Evolutionary conservation across 1,139 yeast genomes (phyloP), one percentile per base, ranked within the genome.

Genomic region (Kodamaea derodonti): DNA sequence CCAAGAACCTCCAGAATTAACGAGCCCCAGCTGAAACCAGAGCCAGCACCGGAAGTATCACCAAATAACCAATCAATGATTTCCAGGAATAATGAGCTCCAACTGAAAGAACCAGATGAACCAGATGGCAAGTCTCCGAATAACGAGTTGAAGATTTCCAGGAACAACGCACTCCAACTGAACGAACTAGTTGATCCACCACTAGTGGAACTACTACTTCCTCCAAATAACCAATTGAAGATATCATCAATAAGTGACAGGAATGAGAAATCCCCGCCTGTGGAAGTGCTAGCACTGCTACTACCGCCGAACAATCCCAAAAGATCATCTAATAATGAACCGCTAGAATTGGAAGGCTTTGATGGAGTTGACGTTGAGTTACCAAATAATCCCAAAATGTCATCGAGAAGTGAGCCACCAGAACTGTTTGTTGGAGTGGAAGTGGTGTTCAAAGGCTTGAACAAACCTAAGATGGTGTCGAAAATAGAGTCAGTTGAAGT

Each of bases 191-290:
- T 38, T 10, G 43, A 14, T 11, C 31, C 25, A 14, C 35, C 18
- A 13, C 42, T 29, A 27, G 17, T 27, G 3, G 37, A 30, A 13
- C 30, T n/a, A n/a, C n/a, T n/a, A n/a, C n/a, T n/a, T n/a, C n/a
- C 30, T 23, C 39, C 40, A 35, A 49, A 45, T 28, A 49, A 38
- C 15, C 42, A 45, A 17, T 44, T 38, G 17, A 50, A 35, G 6
- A 25, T 5, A 14, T 25, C 28, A 25, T 25, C 28, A 12, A 25
- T 13, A 25, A 25, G 28, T 25, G 28, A 12, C 28, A 25, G 28
- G 28, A 25, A 25, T 12, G 28, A 25, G 28, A 25, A 25, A 25
- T 20, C 9, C 8, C 34, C 9, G n/a, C 29, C 15, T 22, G 36
- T 20, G 14, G 43, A 17, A 14, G 46, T 28, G 14, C 46, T 31